These are phyloP conservation scores for Fusarium clavum DNA, from an alignment of 2,329 filamentous ascomycete species.

Conservation along the genomic window DNA sequence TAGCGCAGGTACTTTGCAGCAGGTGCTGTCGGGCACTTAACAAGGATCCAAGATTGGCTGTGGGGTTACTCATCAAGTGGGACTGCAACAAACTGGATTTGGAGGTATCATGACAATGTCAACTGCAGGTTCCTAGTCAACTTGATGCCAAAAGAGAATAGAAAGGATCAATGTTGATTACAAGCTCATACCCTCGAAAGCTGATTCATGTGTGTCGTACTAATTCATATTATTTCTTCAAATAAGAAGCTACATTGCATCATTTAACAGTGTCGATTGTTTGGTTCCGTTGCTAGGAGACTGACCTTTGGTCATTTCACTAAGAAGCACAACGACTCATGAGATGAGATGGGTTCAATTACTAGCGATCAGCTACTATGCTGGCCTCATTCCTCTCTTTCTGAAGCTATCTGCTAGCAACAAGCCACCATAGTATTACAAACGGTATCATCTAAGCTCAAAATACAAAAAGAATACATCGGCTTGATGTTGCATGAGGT, in stretches of 20 bases:
- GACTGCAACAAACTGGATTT: conserved; percentile 6
- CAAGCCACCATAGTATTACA: not conserved
- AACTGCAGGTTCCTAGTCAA: not conserved
- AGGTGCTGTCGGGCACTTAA: conserved; percentile 23
- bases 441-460: not conserved
- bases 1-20: not conserved
- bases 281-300: conserved; percentile 26
- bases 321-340: not conserved
- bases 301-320: conserved; percentile 14
- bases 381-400: not conserved
- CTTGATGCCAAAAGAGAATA: not conserved
- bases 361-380: not conserved
- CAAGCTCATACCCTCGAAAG: not conserved
- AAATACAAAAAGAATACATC: not conserved
- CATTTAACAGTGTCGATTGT: not conserved
- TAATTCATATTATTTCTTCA: not conserved
- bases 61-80: conserved; percentile 28
- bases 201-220: not conserved
- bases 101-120: not conserved
- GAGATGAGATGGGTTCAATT: conserved; percentile 6
- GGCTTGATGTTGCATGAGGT: not conserved
- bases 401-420: not conserved
- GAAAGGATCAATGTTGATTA: not conserved
- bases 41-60: conserved; percentile 32
- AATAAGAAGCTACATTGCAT: not conserved